phyloP scores from a whole-genome alignment of 208 protist genomes.

The Herpetomonas tarakana region DNA sequence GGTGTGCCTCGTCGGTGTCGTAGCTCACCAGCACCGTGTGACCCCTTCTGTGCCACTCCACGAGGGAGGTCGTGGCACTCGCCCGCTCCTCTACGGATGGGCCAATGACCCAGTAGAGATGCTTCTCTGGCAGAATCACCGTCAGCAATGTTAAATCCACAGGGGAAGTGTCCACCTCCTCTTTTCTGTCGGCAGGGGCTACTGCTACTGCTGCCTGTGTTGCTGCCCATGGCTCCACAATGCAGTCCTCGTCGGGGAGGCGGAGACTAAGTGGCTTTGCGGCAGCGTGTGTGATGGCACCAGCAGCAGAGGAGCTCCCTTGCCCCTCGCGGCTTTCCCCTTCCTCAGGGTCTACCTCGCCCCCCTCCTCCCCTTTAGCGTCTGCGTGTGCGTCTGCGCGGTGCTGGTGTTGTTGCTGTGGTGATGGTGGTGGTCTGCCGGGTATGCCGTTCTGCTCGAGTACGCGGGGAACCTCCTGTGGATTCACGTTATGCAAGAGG shows the following conservation, averaged over 20 bases:
- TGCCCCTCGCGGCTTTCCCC: constrained; percentile 1
- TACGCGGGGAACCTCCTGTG: constrained; percentile 14
- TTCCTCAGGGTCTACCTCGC: too few relatives aligned
- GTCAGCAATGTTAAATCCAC: background rate
- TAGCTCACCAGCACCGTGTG: background rate
- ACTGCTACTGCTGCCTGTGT: background rate
- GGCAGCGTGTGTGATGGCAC: background rate
- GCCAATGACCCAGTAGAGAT: background rate
- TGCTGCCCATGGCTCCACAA: constrained; percentile 34
- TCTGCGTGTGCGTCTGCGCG: constrained; percentile 3
- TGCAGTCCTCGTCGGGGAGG: constrained; percentile 34
- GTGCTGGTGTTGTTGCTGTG: constrained; percentile 39
- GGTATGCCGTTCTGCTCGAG: constrained; percentile 28
- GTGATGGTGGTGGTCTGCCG: too few relatives aligned
- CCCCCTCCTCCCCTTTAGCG: background rate
- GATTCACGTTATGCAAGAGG: constrained; percentile 17
- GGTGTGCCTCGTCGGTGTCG: background rate
- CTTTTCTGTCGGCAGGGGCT: too few relatives aligned
- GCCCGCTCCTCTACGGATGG: background rate
- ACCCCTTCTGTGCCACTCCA: background rate
- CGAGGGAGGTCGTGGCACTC: background rate
- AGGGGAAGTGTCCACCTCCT: too few relatives aligned
- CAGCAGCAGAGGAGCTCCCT: too few relatives aligned
- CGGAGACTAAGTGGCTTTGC: constrained; percentile 14
- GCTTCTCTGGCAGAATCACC: background rate